Conservation (phyloP, 805 yeast genomes). For the Cyberlindnera subsufficiens region DNA sequence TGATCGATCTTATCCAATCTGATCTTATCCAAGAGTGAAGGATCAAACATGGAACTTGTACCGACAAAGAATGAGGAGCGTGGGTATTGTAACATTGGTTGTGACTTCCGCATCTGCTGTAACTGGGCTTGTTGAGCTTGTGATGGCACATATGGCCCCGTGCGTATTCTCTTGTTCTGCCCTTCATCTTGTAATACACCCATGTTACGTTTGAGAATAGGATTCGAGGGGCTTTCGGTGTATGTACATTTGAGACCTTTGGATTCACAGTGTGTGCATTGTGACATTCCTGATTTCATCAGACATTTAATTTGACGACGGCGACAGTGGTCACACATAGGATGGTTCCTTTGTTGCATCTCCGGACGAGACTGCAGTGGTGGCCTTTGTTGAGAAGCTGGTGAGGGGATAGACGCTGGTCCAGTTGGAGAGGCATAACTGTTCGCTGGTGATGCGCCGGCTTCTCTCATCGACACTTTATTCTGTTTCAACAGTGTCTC, state of each 20-base stretch:
- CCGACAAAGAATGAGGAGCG: constrained; percentile 87
- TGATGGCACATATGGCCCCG: constrained; percentile 2
- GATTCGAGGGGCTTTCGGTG: constrained; percentile 43
- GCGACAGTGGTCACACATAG: constrained; percentile 83
- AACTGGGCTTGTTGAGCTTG: constrained; percentile 6
- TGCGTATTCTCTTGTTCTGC: constrained; percentile 4
- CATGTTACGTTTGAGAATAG: constrained; percentile 31
- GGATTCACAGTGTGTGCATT: constrained; percentile 73
- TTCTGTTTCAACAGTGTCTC: constrained; percentile 21
- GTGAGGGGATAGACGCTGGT: constrained; percentile 6
- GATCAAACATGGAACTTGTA: constrained; percentile 80
- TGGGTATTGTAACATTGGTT: constrained; percentile 70
- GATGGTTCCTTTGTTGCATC: constrained; percentile 6
- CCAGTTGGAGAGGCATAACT: constrained; percentile 12
- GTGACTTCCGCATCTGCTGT: constrained; percentile 10
- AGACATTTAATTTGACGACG: constrained; percentile 77
- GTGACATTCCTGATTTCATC: constrained; percentile 51
- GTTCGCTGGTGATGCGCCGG: constrained; percentile 12
- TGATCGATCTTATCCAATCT: constrained; percentile 71
- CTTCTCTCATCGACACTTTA: constrained; percentile 20
- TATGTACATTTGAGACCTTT: constrained; percentile 73
- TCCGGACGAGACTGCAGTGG: constrained; percentile 2
- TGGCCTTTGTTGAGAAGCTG: constrained; percentile 3
- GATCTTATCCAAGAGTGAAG: constrained; percentile 58
- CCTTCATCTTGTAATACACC: constrained; percentile 16